A percentile compares a stretch with the other conserved stretches of the same genome.
Evolutionary conservation across 345 rosid genomes (phyloP).

Genomic region (Stellera chamaejasme): DNA sequence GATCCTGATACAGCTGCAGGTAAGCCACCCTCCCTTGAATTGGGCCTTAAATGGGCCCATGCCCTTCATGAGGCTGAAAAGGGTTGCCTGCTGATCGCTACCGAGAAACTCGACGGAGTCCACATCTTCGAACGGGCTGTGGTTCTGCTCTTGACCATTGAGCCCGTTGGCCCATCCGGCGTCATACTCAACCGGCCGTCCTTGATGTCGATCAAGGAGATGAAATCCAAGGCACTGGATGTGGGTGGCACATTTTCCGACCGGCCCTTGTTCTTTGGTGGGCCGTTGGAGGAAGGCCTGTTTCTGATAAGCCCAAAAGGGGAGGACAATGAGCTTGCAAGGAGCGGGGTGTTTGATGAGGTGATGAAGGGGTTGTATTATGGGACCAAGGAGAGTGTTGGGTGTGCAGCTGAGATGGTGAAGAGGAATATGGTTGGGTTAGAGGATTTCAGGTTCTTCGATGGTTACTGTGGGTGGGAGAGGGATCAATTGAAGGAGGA

Average conservation of each 20-base stretch:
- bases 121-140: constrained; percentile 84
- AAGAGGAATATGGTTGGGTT: constrained; percentile 57
- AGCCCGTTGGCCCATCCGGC: constrained; percentile 68
- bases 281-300: constrained; percentile 73
- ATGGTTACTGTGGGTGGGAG: constrained; percentile 85
- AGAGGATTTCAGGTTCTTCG: constrained; percentile 78
- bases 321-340: constrained; percentile 30
- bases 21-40: constrained; percentile 18
- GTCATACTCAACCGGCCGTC: constrained; percentile 85
- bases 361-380: constrained; percentile 74
- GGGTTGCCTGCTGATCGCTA: constrained; percentile 82
- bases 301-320: constrained; percentile 51
- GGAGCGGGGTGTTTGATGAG: constrained; percentile 54
- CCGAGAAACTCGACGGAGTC: constrained; percentile 83
- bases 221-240: constrained; percentile 42
- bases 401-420: constrained; percentile 79
- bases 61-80: constrained; percentile 63
- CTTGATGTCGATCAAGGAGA: constrained; percentile 72
- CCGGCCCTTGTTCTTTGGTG: constrained; percentile 73
- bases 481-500: constrained; percentile 71
- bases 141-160: constrained; percentile 63
- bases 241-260: constrained; percentile 56
- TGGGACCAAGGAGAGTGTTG: constrained; percentile 71
- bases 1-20: constrained; percentile 30
- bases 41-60: constrained; percentile 81